Evolutionary conservation across 768 basidiomycete species (phyloP).

Genomic region (Pulveroboletus sp.): DNA sequence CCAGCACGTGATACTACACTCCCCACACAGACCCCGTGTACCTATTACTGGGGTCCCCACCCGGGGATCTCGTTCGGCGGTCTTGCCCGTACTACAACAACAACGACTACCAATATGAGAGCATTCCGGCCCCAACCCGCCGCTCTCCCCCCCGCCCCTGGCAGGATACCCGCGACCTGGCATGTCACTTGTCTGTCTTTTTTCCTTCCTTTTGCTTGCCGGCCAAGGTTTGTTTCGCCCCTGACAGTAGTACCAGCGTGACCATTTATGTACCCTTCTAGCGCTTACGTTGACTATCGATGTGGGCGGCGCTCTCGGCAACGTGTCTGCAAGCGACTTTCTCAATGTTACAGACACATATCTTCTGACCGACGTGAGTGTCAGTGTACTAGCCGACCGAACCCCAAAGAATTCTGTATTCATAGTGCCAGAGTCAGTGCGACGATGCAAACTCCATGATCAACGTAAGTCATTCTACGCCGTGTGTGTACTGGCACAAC

Average conservation of each 20-base stretch:
- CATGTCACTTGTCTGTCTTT: constrained; percentile 29
- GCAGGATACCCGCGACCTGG: constrained; percentile 30
- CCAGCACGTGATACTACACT: constrained; percentile 20
- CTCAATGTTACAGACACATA: constrained; percentile 37
- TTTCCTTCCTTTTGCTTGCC: constrained; percentile 44
- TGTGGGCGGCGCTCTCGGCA: constrained; percentile 35
- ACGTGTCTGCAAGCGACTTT: constrained; percentile 42
- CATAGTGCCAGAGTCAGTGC: constrained; percentile 30
- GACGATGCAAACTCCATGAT: constrained; percentile 22
- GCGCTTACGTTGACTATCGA: constrained; percentile 51
- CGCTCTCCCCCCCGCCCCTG: constrained; percentile 21
- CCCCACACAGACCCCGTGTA: constrained; percentile 10
- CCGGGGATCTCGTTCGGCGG: constrained; percentile 2
- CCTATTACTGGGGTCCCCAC: neutral
- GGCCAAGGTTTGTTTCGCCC: constrained; percentile 49
- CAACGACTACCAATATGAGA: neutral
- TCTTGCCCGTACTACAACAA: too few species aligned
- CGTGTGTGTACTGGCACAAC: neutral
- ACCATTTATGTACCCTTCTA: neutral
- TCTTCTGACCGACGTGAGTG: constrained; percentile 30
- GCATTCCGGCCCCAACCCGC: constrained; percentile 3
- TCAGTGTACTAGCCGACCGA: neutral
- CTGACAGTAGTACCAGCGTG: neutral
- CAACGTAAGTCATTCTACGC: constrained; percentile 15
- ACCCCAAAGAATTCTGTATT: neutral